Percentiles rank a stretch among this genome's conserved stretches.
Conservation (phyloP, 495 filamentous ascomycete species). For the Penicillium maclennaniae region DNA sequence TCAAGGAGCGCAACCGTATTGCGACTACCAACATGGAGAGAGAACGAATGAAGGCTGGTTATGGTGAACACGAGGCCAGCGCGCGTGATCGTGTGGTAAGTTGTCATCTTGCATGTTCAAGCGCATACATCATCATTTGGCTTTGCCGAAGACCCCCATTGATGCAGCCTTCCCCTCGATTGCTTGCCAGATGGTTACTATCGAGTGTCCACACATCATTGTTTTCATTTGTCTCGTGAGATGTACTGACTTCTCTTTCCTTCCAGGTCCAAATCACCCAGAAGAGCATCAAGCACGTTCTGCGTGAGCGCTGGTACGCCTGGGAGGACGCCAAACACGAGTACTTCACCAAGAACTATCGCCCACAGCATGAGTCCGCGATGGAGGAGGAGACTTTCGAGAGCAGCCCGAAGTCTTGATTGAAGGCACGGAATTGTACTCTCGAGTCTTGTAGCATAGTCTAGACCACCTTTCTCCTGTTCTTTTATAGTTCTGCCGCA, state of each 20-base stretch:
- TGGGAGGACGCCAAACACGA: conserved; percentile 75
- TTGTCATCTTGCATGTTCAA: conserved; percentile 1
- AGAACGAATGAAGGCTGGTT: conserved; percentile 57
- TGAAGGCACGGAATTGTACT: conserved; percentile 1
- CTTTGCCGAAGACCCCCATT: background rate
- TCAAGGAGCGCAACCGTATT: conserved; percentile 87
- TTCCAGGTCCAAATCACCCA: conserved; percentile 66
- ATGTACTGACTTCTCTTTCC: conserved; percentile 1
- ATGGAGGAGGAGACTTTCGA: conserved; percentile 13
- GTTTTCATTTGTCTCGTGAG: background rate
- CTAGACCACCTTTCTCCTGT: conserved; percentile 2
- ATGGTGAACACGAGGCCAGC: conserved; percentile 61
- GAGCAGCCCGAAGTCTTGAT: conserved; percentile 4
- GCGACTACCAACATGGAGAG: conserved; percentile 70
- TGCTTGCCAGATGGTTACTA: background rate
- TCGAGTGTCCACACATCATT: background rate
- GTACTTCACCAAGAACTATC: conserved; percentile 56
- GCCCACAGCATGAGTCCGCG: conserved; percentile 28
- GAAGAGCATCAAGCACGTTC: conserved; percentile 71
- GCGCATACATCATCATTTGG: background rate
- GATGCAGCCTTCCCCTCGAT: background rate
- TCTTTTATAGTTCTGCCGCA: conserved; percentile 4
- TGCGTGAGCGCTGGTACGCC: conserved; percentile 85
- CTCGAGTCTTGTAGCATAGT: conserved; percentile 9
- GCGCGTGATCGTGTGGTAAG: conserved; percentile 61